A percentile compares a stretch with the other conserved stretches of the same genome.
Evolutionary conservation across 257 asterid genomes (phyloP).

Genomic region (Primulina eburnea): DNA sequence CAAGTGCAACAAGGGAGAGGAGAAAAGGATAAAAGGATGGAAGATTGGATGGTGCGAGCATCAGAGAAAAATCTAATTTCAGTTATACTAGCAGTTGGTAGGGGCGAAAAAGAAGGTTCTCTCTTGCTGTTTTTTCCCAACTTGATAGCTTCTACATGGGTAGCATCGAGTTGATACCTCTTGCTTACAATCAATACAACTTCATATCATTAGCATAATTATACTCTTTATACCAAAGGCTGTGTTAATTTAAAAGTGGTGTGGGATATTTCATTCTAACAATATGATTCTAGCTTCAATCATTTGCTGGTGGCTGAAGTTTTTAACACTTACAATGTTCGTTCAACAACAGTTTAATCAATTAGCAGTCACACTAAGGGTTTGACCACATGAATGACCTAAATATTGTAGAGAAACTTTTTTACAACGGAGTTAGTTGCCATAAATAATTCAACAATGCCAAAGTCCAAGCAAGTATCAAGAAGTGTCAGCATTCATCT

Average conservation of each 20-base stretch:
- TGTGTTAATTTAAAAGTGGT: background rate
- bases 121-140: background rate
- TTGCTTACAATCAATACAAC: background rate
- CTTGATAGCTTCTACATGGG: background rate
- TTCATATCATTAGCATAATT: background rate
- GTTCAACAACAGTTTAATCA: background rate
- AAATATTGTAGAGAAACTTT: background rate
- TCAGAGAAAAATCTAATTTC: background rate
- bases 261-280: no score
- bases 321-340: background rate
- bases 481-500: slow-evolving; percentile 9
- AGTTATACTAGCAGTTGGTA: background rate
- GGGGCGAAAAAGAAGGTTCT: background rate
- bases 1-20: background rate
- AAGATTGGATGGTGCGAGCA: background rate
- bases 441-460: background rate
- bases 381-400: background rate
- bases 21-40: background rate
- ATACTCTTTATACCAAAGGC: background rate
- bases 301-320: background rate
- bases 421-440: background rate
- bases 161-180: background rate
- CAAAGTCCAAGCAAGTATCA: slow-evolving; percentile 17
- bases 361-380: background rate
- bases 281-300: slow-evolving; percentile 7